Evolutionary conservation across 2,329 filamentous ascomycete species (phyloP), one percentile per base, ranked within the genome.

Genomic region (Stemphylium vesicarium): DNA sequence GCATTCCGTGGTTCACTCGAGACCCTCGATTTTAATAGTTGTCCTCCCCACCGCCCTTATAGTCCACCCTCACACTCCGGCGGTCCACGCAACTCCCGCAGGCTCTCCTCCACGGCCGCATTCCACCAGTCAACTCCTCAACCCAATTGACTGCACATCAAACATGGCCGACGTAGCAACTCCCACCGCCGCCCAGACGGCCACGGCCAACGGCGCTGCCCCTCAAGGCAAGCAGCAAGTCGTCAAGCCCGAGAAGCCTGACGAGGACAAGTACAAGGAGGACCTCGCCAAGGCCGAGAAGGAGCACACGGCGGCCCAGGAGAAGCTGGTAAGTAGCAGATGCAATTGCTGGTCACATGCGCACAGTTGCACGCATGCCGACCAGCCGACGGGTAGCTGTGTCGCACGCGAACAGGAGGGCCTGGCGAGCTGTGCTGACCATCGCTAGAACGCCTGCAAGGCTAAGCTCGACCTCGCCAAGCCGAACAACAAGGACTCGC

Each of bases 381-480:
- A 46, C 31, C 13, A 50, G 43, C 57, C 53, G 40, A 35, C 58
- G 59, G 53, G 49, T 58, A 56, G 60, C 57, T 62, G 57, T 60
- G 55, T 48, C 41, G 41, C 38, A 38, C 36, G 39, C 45, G 47
- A 18, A 48, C 10, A 20, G 16, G 32, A 41, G 35, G 10, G 16
- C 29, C n/a, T 22, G n/a, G 37, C 4, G 13, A 38, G 36, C 42
- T 22, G 20, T 47, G 37, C 59, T 69, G 8, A 69, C 50, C 18
- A 15, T 20, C 4, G 9, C 13, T 26, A 98, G 94, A 93, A 91
- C 73, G 88, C 88, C 63, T 82, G 95, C 79, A 94, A 92, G 79
- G 85, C 88, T 75, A 96, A 97, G 81, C 86, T 98, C 73, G 92
- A 97, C 54, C 81, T 88, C 62, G 91, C 90, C 57, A 84, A 88